Conservation (phyloP, 768 basidiomycete species). For the Dioszegia hungarica region DNA sequence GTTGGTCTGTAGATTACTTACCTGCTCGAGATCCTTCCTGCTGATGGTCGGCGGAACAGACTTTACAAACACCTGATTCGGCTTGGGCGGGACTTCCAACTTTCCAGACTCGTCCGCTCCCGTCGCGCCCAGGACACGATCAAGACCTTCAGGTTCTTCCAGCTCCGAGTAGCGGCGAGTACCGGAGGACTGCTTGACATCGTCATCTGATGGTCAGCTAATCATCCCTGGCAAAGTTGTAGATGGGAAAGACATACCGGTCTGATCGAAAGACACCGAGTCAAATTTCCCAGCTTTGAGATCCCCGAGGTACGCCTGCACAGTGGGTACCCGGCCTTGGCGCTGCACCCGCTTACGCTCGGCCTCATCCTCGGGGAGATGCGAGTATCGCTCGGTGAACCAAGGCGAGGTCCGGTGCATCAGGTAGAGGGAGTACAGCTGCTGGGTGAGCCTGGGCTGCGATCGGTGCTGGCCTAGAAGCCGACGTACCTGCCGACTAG, state of each 20-base stretch:
- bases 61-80: constrained; percentile 75
- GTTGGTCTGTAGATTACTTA: constrained; percentile 49
- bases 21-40: constrained; percentile 82
- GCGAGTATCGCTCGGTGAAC: constrained; percentile 95
- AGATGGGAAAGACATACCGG: constrained; percentile 49
- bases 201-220: constrained; percentile 60
- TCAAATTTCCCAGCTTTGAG: constrained; percentile 82
- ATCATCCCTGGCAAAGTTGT: constrained; percentile 3
- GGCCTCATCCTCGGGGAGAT: constrained; percentile 62
- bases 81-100: constrained; percentile 32
- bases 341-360: constrained; percentile 74
- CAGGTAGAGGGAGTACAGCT: constrained; percentile 94
- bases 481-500: constrained; percentile 72
- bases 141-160: constrained; percentile 37
- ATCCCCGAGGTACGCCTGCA: constrained; percentile 69
- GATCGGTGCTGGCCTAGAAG: neutral
- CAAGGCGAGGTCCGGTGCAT: constrained; percentile 92
- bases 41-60: constrained; percentile 92
- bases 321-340: constrained; percentile 74
- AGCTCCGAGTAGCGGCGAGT: constrained; percentile 15
- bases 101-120: constrained; percentile 22
- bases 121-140: constrained; percentile 29
- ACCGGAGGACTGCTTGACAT: constrained; percentile 60
- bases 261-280: constrained; percentile 33
- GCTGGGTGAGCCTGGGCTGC: constrained; percentile 21